Base-by-base conservation (phyloP, 176 grass and related monocot genomes). In the Avena eriantha region DNA sequence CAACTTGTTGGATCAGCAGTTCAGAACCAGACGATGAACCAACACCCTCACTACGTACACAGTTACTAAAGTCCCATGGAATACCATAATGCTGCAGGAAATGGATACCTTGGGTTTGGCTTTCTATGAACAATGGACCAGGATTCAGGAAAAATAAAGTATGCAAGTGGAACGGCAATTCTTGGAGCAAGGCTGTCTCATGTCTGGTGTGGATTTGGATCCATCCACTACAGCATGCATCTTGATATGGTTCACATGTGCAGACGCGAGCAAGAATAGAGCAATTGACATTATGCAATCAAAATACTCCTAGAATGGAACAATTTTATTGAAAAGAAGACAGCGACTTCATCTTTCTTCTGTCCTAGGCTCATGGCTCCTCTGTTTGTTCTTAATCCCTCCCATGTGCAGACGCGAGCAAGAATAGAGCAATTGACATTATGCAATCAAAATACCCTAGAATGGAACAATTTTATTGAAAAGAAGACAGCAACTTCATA, bases 331-430 rank as follows among this genome's bases (percentile, higher is more conserved):
- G 67, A 65, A 84, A 73, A 64, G 76, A 69, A 75, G 63, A 84
- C 90, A 87, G 72, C 87, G 86, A 84, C 86, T 92, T 90, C 85
- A 83, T 86, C 79, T 87, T 95, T 90, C 77, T 81, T 71, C 34
- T 73, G 88, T 68, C 88, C 71, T 86, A 41, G 39, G 39, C 39
- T 10, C 45, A 47, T 47, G 88, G 54, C 81, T 87, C 71, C 82
- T 86, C 80, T 76, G 67, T 93, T 87, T 93, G 45, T 47, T 47
- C 45, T 11, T 47, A 47, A 47, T 36, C 86, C 81, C 55, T 9
- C 45, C 8, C 45, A 64, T 29, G 23, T 5, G 10, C 10, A 26
- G 3, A 63, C 10, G n/a, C n/a, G 71, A 85, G 48, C 77, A 83
- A 83, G 85, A 92, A 80, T 51, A 54, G 76, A 88, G 80, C 39